Conservation (phyloP, 176 grass and related monocot species). For the Carex scoparia region DNA sequence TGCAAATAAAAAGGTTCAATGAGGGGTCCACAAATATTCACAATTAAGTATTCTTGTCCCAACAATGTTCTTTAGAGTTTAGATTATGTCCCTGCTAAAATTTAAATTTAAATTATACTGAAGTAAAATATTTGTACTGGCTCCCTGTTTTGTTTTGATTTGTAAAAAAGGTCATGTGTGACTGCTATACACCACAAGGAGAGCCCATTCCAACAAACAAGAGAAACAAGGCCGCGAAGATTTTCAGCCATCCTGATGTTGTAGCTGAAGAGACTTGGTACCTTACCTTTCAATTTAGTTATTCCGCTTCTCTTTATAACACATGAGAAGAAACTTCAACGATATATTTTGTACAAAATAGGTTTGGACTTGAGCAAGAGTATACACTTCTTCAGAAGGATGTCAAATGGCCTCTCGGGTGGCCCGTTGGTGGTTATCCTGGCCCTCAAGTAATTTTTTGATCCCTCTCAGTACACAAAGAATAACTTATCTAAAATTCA, state of each 20-base stretch:
- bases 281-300: neutral
- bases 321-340: neutral
- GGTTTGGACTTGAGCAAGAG: constrained; percentile 95
- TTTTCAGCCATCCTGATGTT: constrained; percentile 81
- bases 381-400: constrained; percentile 95
- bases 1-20: neutral
- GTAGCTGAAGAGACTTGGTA: constrained; percentile 74
- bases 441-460: constrained; percentile 63
- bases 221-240: constrained; percentile 45
- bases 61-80: neutral
- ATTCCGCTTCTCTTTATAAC: neutral
- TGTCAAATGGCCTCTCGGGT: constrained; percentile 87
- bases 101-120: neutral
- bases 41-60: neutral
- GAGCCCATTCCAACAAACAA: constrained; percentile 67
- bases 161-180: constrained; percentile 58
- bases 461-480: neutral
- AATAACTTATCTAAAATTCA: neutral
- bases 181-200: constrained; percentile 68
- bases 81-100: neutral
- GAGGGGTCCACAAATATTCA: neutral
- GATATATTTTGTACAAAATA: constrained; percentile 17
- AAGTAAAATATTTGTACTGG: neutral
- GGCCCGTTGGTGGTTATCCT: constrained; percentile 83
- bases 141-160: neutral